phyloP scores from a whole-genome alignment of 1,284 basidiomycete genomes.

The Marasmius sp. region DNA sequence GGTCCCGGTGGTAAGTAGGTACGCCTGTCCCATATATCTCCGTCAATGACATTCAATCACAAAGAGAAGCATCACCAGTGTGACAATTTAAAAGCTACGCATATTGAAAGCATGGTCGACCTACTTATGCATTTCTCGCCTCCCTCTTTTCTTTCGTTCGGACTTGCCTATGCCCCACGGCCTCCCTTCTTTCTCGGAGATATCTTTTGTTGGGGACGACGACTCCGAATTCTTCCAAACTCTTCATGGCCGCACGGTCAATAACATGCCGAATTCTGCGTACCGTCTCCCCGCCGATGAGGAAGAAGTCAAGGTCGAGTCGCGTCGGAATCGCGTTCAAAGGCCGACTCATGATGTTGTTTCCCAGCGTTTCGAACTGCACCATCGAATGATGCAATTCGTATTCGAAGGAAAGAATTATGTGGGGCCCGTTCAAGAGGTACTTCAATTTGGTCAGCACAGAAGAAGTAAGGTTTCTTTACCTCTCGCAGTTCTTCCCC shows the following conservation, averaged over 20 bases:
- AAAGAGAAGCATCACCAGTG: background rate
- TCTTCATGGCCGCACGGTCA: constrained; percentile 48
- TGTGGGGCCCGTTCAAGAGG: constrained; percentile 58
- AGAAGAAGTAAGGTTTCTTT: constrained; percentile 32
- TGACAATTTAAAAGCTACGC: background rate
- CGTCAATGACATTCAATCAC: background rate
- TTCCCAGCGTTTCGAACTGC: constrained; percentile 55
- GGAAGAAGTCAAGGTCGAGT: constrained; percentile 56
- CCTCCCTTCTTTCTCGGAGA: background rate
- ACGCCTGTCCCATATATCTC: background rate
- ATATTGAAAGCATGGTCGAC: background rate
- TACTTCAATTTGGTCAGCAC: constrained; percentile 47
- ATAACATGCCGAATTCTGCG: constrained; percentile 41
- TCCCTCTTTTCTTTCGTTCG: background rate
- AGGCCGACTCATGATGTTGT: constrained; percentile 3
- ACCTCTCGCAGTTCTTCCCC: background rate
- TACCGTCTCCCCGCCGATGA: constrained; percentile 64
- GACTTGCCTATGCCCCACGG: background rate
- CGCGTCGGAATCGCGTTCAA: background rate
- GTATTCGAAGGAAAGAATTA: constrained; percentile 63
- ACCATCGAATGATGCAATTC: constrained; percentile 64
- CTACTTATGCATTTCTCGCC: constrained; percentile 10
- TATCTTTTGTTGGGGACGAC: constrained; percentile 40
- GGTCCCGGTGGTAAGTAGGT: background rate
- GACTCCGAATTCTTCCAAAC: constrained; percentile 49